Conservation (phyloP, 202 grass and related monocot species). For the Eragrostis tef region DNA sequence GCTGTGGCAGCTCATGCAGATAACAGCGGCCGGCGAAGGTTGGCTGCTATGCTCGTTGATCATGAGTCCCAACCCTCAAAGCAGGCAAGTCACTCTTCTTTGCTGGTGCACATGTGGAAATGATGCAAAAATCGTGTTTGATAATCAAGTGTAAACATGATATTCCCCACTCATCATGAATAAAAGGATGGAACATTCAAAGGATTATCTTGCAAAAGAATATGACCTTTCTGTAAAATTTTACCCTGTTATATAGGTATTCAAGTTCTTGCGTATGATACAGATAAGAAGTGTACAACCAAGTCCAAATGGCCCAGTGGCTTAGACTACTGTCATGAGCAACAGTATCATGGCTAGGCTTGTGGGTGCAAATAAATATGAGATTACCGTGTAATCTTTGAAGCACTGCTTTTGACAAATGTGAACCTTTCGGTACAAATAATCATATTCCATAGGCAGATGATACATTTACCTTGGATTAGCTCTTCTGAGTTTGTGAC, state of each 20-base stretch:
- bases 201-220: neutral
- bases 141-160: constrained; percentile 10
- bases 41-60: constrained; percentile 89
- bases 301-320: neutral
- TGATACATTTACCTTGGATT: neutral
- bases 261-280: constrained; percentile 8
- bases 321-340: constrained; percentile 17
- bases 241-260: constrained; percentile 9
- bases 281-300: constrained; percentile 3
- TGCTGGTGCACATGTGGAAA: constrained; percentile 19
- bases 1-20: constrained; percentile 97
- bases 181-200: neutral
- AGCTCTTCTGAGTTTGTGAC: constrained; percentile 12
- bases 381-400: neutral
- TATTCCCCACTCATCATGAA: constrained; percentile 16
- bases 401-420: constrained; percentile 16
- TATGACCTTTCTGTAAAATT: constrained; percentile 4
- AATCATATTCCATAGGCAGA: constrained; percentile 1
- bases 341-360: neutral
- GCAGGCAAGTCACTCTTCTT: constrained; percentile 64
- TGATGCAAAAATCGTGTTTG: constrained; percentile 10
- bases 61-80: constrained; percentile 92
- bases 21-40: constrained; percentile 74
- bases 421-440: neutral
- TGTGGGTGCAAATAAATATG: neutral